Base-by-base conservation (phyloP, 345 rosid species). In the Geranium rotundifolium region DNA sequence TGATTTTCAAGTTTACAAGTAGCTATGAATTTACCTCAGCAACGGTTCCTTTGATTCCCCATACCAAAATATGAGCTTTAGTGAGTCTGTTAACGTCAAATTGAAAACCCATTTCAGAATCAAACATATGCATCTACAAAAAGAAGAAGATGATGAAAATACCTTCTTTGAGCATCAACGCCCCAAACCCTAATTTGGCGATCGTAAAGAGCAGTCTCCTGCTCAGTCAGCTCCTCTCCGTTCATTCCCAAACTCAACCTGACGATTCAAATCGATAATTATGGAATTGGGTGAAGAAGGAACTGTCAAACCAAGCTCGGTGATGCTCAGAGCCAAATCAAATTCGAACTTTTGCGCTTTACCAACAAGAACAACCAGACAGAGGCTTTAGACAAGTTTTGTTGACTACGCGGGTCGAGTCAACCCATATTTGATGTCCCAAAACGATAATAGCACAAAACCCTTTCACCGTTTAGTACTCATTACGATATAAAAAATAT, bases 151-250 rank as follows among this genome's bases (percentile, higher is more conserved):
- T 15, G 20, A 23, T 23, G 27, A 23, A 63, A 12, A 56, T 65
- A 90, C 96, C 97, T 84, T 72, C 97, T 69, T 65, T 93, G 99
- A 70, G 99, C 97, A 81, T 84, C 85, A 62, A 90, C 97, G 0
- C 99, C 99, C 99, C 96, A 93, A 81, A 93, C 99, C 87, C 97
- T 85, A 82, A 93, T 90, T 67, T 88, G 97, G 29, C 99, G 89
- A 71, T 90, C 97, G 68, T 90, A 93, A 19, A 90, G 62, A 15
- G 96, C 99, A 61, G 97, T 93, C 65, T 93, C 99, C 73, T 93
- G 96, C 86, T 83, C 96, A 2, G 99, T 93, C 67, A 93, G 76
- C 83, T 90, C 86, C 68, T 92, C 97, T 16, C 95, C 97, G 59
- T 85, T 83, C 97, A 89, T 83, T 30, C 41, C 60, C 68, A 74